A percentile compares a stretch with the other conserved stretches of the same genome.
These are phyloP conservation scores for Xylaria digitata DNA, from an alignment of 2,329 filamentous ascomycete species.

Conservation along the genomic window DNA sequence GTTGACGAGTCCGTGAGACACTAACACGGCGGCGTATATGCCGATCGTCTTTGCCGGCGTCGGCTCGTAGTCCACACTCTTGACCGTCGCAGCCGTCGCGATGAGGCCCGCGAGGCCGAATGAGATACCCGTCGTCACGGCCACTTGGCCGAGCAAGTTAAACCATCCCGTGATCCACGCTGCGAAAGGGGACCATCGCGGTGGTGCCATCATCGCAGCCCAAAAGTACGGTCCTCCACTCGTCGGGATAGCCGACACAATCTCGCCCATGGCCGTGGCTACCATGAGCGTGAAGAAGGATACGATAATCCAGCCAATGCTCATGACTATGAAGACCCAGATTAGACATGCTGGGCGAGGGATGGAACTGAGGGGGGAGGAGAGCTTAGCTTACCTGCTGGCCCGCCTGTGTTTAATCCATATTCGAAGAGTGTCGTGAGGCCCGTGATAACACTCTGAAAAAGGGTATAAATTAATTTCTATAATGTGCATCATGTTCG, in stretches of 20 bases:
- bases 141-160: conserved; percentile 56
- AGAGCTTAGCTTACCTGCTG: conserved; percentile 50
- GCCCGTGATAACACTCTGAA: conserved; percentile 67
- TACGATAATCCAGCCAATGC: conserved; percentile 63
- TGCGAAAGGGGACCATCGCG: conserved; percentile 53
- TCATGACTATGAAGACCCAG: conserved; percentile 36
- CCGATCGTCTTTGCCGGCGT: conserved; percentile 63
- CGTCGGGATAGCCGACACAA: conserved; percentile 69
- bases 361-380: neutral
- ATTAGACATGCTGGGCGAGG: conserved; percentile 1
- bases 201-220: conserved; percentile 67
- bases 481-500: neutral
- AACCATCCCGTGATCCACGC: conserved; percentile 58
- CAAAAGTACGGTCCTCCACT: conserved; percentile 71
- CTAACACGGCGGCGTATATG: conserved; percentile 68
- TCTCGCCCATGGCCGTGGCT: conserved; percentile 67
- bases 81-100: conserved; percentile 53
- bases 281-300: conserved; percentile 67
- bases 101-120: conserved; percentile 56
- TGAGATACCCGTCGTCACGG: conserved; percentile 57
- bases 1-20: conserved; percentile 66
- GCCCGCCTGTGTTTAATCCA: conserved; percentile 66
- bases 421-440: conserved; percentile 68
- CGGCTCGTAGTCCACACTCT: conserved; percentile 52
- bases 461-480: conserved; percentile 2